A percentile compares a stretch with the other conserved stretches of the same genome.
Evolutionary conservation across 2,329 filamentous ascomycete genomes (phyloP).

Genomic region (Periconia sp.): DNA sequence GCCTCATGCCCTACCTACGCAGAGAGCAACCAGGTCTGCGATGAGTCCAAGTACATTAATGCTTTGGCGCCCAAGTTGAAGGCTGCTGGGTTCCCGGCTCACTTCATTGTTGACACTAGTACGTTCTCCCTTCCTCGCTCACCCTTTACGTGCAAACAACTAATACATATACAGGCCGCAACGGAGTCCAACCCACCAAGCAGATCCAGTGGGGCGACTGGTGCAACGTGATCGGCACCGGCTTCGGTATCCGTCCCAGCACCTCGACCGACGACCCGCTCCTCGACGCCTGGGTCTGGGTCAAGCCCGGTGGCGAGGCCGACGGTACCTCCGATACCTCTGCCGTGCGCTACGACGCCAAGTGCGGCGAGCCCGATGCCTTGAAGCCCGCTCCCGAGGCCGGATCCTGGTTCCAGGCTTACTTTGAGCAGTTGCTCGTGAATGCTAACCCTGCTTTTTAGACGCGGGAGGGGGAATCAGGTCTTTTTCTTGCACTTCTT

Average conservation of each 20-base stretch:
- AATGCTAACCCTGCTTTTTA: slow-evolving; percentile 30
- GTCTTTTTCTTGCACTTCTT: neutral
- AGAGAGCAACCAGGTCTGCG: slow-evolving; percentile 49
- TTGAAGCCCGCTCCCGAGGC: slow-evolving; percentile 68
- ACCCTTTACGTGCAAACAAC: neutral
- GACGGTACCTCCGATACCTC: slow-evolving; percentile 46
- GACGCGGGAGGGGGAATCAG: neutral
- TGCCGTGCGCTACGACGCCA: slow-evolving; percentile 54
- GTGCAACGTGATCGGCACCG: slow-evolving; percentile 66
- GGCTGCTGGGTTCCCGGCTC: slow-evolving; percentile 50
- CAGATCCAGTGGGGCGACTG: slow-evolving; percentile 64
- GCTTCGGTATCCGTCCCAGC: slow-evolving; percentile 62
- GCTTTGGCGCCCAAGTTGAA: slow-evolving; percentile 52
- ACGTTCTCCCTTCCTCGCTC: neutral
- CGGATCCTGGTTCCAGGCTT: slow-evolving; percentile 63
- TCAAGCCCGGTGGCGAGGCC: slow-evolving; percentile 62
- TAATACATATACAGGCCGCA: slow-evolving; percentile 45
- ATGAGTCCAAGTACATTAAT: slow-evolving; percentile 55
- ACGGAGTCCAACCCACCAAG: slow-evolving; percentile 60
- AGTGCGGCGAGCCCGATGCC: slow-evolving; percentile 57
- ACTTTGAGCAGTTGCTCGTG: slow-evolving; percentile 30
- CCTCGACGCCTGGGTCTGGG: slow-evolving; percentile 69
- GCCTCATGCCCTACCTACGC: slow-evolving; percentile 48
- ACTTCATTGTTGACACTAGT: slow-evolving; percentile 53
- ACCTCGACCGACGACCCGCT: slow-evolving; percentile 61